Evolutionary conservation across 371 early-diverging fungal species (phyloP).

Genomic region (Mycotypha africana): DNA sequence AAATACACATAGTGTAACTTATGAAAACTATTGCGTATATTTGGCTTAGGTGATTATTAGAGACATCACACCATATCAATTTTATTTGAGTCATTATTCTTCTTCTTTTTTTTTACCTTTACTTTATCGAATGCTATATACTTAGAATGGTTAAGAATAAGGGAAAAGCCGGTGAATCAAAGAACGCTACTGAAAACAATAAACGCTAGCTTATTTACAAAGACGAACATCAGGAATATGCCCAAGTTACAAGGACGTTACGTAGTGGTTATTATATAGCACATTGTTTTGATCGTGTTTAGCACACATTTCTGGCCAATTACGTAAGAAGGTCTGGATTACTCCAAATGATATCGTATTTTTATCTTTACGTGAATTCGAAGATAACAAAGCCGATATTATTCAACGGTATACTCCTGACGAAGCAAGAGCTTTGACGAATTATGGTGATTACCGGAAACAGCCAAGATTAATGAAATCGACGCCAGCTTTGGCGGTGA

Average conservation of each 20-base stretch:
- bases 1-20: too few species aligned
- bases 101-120: too few species aligned
- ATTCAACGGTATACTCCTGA: constrained; percentile 97
- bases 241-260: constrained; percentile 90
- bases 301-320: constrained; percentile 96
- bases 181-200: constrained; percentile 92
- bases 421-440: constrained; percentile 94
- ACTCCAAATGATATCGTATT: constrained; percentile 95
- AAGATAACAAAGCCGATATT: constrained; percentile 96
- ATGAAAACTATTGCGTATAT: too few species aligned
- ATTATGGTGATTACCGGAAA: constrained; percentile 96
- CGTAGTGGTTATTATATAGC: constrained; percentile 97
- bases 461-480: constrained; percentile 76
- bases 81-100: too few species aligned
- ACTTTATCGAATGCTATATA: too few species aligned
- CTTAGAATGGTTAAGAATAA: constrained; percentile 30
- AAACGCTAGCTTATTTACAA: constrained; percentile 94
- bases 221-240: constrained; percentile 91
- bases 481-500: constrained; percentile 61
- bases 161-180: constrained; percentile 74
- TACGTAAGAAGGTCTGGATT: constrained; percentile 98
- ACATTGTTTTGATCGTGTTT: constrained; percentile 91
- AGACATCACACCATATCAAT: too few species aligned
- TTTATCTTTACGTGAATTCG: constrained; percentile 93
- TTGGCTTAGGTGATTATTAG: too few species aligned